Evolutionary conservation across 805 yeast genomes (phyloP), one percentile per base, ranked within the genome.

Genomic region (Priceomyces fermenticarens): DNA sequence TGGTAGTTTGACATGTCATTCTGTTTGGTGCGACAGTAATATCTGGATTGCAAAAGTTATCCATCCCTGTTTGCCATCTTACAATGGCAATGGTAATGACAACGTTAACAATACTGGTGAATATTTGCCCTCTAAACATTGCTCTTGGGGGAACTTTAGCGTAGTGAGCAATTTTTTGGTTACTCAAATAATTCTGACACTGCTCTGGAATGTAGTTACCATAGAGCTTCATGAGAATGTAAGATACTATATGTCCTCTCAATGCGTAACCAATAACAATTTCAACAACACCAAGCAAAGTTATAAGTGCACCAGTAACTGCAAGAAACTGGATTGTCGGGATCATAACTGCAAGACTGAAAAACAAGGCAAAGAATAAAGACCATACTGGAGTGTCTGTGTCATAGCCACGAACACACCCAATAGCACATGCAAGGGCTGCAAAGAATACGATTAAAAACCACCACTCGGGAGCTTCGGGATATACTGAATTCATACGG

Each of bases 391-490:
- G 74, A 68, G 67, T 60, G 50, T 68, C 72, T 13, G 72, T 68
- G 45, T 56, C 35, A 71, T 71, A 68, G 26, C 48, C 64, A 48
- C 65, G 52, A 43, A 67, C 53, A 26, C 72, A 63, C 13, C 57
- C 72, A 41, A 68, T 55, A n/a, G 72, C 53, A 38, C 64, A 42
- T 15, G 58, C 72, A 48, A 67, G 49, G 29, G 55, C 46, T 3
- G 48, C 42, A 10, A 65, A 49, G 44, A 65, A 62, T 5, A 62
- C 53, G 36, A 65, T 37, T 2, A 38, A 46, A 44, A 50, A 68
- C 74, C 74, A 69, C 74, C 74, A 69, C 41, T 67, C 72, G 28
- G 74, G 74, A n/a, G 63, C 63, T 52, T 60, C 62, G 38, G 57
- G 63, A 50, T 52, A 69, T 47, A 66, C 65, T 46, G 39, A 49